Percentiles rank a stretch among this genome's conserved stretches.
These are phyloP conservation scores for Salmacisia buchloeana DNA, from an alignment of 1,284 basidiomycete genomes.

Conservation along the genomic window DNA sequence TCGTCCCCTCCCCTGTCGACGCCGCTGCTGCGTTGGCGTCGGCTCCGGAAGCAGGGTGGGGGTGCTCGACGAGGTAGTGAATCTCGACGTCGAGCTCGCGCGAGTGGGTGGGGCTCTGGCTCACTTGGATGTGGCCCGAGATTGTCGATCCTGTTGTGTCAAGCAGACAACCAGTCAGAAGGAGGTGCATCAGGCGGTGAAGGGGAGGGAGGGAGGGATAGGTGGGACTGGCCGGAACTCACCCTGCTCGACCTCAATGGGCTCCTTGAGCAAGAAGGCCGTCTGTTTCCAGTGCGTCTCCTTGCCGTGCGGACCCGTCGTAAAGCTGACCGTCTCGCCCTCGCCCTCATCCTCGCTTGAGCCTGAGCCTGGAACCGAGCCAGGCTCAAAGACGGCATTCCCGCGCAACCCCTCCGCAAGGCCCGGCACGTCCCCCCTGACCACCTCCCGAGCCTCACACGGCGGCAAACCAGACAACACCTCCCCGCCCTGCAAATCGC, in stretches of 20 bases:
- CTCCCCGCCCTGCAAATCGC: slow-evolving; percentile 17
- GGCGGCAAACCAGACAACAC: slow-evolving; percentile 19
- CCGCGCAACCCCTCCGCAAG: slow-evolving; percentile 61
- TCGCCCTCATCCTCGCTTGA: slow-evolving; percentile 51
- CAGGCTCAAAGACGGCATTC: slow-evolving; percentile 62
- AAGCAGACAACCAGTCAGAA: neutral
- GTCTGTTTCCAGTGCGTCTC: slow-evolving; percentile 99
- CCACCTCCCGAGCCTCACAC: slow-evolving; percentile 12
- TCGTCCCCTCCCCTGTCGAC: neutral
- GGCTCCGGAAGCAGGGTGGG: too few relatives aligned
- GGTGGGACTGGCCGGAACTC: slow-evolving; percentile 26
- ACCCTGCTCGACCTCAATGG: slow-evolving; percentile 70
- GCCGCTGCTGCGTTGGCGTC: neutral
- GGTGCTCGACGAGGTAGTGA: slow-evolving; percentile 63
- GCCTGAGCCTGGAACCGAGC: slow-evolving; percentile 49
- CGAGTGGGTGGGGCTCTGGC: slow-evolving; percentile 73
- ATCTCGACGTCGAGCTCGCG: slow-evolving; percentile 88
- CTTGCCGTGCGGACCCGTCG: slow-evolving; percentile 76
- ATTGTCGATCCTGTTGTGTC: slow-evolving; percentile 64
- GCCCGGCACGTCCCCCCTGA: slow-evolving; percentile 10
- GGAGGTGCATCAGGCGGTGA: neutral
- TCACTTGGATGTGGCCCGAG: slow-evolving; percentile 72
- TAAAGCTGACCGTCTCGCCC: slow-evolving; percentile 70
- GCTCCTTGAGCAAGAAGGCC: slow-evolving; percentile 75
- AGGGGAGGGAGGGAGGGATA: neutral